Evolutionary conservation across 2,329 filamentous ascomycete genomes (phyloP).

Genomic region (Penicillium sp.): DNA sequence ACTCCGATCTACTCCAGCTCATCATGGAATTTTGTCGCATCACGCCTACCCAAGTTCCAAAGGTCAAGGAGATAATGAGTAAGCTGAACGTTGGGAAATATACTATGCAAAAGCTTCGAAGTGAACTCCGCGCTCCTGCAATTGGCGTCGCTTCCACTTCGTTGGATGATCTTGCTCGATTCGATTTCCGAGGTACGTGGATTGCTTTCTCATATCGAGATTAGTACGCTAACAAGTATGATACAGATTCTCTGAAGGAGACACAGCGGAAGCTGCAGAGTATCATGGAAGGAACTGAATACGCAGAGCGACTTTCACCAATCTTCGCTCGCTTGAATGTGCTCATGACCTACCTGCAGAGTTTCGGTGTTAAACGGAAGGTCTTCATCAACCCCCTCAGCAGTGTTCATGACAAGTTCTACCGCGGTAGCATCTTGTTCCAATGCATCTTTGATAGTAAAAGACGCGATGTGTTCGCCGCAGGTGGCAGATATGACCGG

Average conservation of each 20-base stretch:
- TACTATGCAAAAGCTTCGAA: conserved; percentile 79
- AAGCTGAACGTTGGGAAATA: conserved; percentile 79
- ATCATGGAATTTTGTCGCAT: conserved; percentile 92
- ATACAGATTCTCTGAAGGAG: conserved; percentile 67
- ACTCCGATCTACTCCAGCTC: conserved; percentile 78
- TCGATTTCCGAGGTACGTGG: conserved; percentile 76
- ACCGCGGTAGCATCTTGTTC: conserved; percentile 80
- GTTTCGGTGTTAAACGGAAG: conserved; percentile 72
- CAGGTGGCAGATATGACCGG: conserved; percentile 88
- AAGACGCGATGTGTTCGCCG: conserved; percentile 78
- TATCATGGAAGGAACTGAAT: conserved; percentile 56
- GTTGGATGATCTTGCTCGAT: conserved; percentile 82
- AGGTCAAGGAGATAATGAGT: conserved; percentile 79
- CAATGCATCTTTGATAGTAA: conserved; percentile 87
- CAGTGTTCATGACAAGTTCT: conserved; percentile 90
- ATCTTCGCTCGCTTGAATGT: conserved; percentile 76
- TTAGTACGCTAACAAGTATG: conserved; percentile 50
- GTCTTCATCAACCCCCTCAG: conserved; percentile 81
- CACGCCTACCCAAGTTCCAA: conserved; percentile 63
- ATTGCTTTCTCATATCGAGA: conserved; percentile 43
- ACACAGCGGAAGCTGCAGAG: conserved; percentile 63
- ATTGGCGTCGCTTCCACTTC: conserved; percentile 85
- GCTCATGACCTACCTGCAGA: conserved; percentile 72
- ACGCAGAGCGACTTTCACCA: conserved; percentile 51
- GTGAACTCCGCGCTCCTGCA: conserved; percentile 75